Evolutionary conservation across 148 eudicot species (phyloP), one percentile per base, ranked within the genome.

Genomic region (Limonium bicolor): DNA sequence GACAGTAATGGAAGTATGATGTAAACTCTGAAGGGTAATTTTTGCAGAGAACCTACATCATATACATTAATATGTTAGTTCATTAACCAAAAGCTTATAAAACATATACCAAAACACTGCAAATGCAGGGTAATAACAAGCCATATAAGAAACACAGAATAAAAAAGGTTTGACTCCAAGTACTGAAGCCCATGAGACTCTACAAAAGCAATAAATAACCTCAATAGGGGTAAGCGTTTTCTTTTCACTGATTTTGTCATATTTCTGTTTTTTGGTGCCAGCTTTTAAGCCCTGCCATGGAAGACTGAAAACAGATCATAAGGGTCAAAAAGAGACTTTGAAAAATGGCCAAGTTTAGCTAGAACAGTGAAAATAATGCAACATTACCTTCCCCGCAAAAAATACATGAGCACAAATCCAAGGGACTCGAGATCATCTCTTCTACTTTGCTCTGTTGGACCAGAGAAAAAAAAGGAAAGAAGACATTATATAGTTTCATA

Each of bases 221-320:
- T 88, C 97, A 59, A 84, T 75, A 3, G 97, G 81, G 24, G 97
- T 88, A 50, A 83, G 77, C 92, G 84, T 88, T 71, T 88, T 88
- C 74, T 84, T 88, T 63, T 88, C 97, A 71, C 94, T 88, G 49
- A 88, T 88, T 61, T 64, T 88, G 69, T 88, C 97, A 42, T 88
- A 88, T 60, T 88, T 88, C 70, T 88, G 97, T 75, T 88, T 88
- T 55, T 88, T 88, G 31, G 92, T 84, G 46, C 94, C 94, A 52
- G 97, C 94, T 84, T 73, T 88, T 60, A 83, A 54, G 48, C 97
- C 97, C 59, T 88, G 97, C 97, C 97, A 88, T 27, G 97, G 97
- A 51, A 88, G 92, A 70, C 97, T 88, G 66, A 54, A 51, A 46
- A 39, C 38, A 27, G 59, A 54, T 47, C 27, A 35, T 17, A 27